Evolutionary conservation across 805 yeast species (phyloP), one percentile per base, ranked within the genome.

Genomic region (Lipomyces kockii): DNA sequence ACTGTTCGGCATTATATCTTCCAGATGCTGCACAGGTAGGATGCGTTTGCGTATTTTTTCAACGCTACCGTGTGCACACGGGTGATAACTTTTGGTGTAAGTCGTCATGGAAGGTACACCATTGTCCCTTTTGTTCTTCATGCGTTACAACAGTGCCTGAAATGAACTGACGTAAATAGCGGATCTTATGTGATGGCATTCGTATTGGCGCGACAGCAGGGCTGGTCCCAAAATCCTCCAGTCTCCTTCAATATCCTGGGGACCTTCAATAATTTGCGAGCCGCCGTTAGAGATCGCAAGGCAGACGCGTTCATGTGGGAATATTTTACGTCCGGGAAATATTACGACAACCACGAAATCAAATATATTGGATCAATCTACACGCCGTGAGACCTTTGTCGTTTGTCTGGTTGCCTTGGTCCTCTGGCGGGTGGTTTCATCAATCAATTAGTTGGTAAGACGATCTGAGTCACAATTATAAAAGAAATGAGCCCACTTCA

Each of bases 291-390:
- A 78, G 79, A 78, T 67, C 82, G 78, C 12, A 80, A 76, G 2
- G 82, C 88, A 46, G 97, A 92, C 76, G 96, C 94, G 1, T 92
- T 92, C 78, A 90, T 93, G 97, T 92, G 98, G 98, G 98, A 92
- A 76, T 85, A 90, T 78, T 92, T 92, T 81, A 92, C 98, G 0
- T 87, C 93, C 43, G 92, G 92, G 76, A 86, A 86, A 76, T 92
- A 90, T 80, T 91, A 90, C 77, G 97, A 91, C 74, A 83, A 80
- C 64, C 84, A 86, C 25, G 97, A 92, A 74, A 88, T 93, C 79
- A 91, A 89, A 79, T 82, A 85, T 72, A 87, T 92, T 68, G 98
- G 97, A 17, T 91, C 90, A 71, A 92, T 92, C 65, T 90, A 89
- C 79, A 92, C 98, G 0, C 98, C 98, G 22, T 65, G 27, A 60